A percentile compares a stretch with the other conserved stretches of the same genome.
These are phyloP conservation scores for Chytriomyces confervae DNA, from an alignment of 192 early-diverging fungal genomes.

Conservation along the genomic window DNA sequence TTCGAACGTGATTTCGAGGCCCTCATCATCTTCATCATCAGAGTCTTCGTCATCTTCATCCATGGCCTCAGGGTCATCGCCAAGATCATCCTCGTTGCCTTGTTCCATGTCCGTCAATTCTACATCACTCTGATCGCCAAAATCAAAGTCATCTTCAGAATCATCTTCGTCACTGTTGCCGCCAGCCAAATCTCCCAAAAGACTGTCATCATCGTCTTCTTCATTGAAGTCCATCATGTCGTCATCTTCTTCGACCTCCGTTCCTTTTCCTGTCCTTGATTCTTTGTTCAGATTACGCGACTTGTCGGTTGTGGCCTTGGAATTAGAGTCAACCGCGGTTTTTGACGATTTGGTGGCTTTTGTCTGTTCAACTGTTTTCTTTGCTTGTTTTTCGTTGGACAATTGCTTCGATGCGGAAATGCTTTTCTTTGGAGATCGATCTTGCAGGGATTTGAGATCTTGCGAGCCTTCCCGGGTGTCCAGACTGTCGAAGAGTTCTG, in stretches of 20 bases:
- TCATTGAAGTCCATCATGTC: slow-evolving; percentile 16
- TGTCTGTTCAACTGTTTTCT: background rate
- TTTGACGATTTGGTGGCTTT: background rate
- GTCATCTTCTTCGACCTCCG: slow-evolving; percentile 20
- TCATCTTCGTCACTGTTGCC: slow-evolving; percentile 23
- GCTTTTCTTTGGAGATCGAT: background rate
- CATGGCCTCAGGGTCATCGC: slow-evolving; percentile 24
- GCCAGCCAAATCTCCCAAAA: background rate
- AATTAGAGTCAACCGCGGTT: background rate
- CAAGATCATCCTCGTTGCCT: slow-evolving; percentile 8
- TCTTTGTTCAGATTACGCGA: background rate
- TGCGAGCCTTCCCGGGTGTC: background rate
- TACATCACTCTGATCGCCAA: slow-evolving; percentile 10
- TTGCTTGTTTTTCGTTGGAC: background rate
- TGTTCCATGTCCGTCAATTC: slow-evolving; percentile 10
- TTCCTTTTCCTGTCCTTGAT: background rate
- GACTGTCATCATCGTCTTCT: slow-evolving; percentile 10
- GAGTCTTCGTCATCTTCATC: slow-evolving; percentile 25
- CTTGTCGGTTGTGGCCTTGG: no score
- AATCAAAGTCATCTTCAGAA: slow-evolving; percentile 31
- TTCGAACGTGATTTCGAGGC: slow-evolving; percentile 1
- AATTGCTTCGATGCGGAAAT: background rate
- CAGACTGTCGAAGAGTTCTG: slow-evolving; percentile 20
- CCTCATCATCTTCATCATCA: slow-evolving; percentile 1
- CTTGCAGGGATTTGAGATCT: slow-evolving; percentile 19